Evolutionary conservation across 2,329 filamentous ascomycete species (phyloP).

Genomic region (Epichloe bromicola): DNA sequence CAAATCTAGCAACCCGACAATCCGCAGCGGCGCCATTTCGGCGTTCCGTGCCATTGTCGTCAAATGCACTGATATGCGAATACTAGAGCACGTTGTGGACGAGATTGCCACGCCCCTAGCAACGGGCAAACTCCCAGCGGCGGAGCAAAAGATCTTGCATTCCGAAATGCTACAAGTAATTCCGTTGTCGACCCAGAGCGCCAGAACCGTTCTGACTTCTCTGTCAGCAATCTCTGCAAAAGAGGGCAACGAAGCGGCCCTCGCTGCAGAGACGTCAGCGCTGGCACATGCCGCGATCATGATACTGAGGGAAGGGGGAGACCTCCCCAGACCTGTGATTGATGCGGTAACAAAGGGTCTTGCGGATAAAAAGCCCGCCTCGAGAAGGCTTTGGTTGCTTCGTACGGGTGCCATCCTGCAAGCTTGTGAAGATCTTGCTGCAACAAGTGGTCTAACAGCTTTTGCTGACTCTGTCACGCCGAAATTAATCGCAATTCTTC

Average conservation of each 20-base stretch:
- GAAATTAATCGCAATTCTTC: constrained; percentile 55
- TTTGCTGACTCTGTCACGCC: constrained; percentile 41
- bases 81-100: constrained; percentile 55
- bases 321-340: constrained; percentile 51
- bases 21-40: constrained; percentile 62
- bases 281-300: constrained; percentile 53
- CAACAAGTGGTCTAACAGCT: constrained; percentile 33
- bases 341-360: constrained; percentile 72
- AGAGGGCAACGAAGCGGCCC: constrained; percentile 76
- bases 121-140: constrained; percentile 66
- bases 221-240: constrained; percentile 61
- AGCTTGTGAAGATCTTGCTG: constrained; percentile 29
- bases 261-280: constrained; percentile 61
- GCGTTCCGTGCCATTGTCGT: constrained; percentile 61
- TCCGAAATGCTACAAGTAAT: constrained; percentile 65
- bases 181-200: constrained; percentile 45
- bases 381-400: constrained; percentile 70
- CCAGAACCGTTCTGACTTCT: constrained; percentile 51
- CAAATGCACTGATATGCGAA: constrained; percentile 42
- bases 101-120: constrained; percentile 74
- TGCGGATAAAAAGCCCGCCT: constrained; percentile 67
- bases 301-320: constrained; percentile 45
- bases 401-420: constrained; percentile 60
- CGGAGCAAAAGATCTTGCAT: constrained; percentile 74
- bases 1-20: constrained; percentile 73